Evolutionary conservation across 352 stramenopile species (phyloP), one percentile per base, ranked within the genome.

Genomic region (Thalassiosira oceanica): DNA sequence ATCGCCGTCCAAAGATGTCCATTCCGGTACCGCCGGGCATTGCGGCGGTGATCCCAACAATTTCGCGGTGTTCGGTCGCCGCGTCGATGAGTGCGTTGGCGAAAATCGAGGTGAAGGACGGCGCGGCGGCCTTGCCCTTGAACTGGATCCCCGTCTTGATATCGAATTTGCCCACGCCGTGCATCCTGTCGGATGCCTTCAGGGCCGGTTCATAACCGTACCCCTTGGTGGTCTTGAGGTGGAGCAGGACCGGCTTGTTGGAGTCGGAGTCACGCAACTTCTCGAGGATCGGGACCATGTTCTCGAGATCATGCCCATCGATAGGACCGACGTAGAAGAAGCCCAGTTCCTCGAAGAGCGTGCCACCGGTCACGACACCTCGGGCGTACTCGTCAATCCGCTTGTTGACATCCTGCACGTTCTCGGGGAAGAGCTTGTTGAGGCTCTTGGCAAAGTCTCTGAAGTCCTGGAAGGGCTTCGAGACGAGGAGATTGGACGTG

Each of bases 271-370:
- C 87, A 5, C 89, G 67, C 18, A 95, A 75, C 46, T 94, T 94
- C 74, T 94, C 87, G 10, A 96, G 62, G 60, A 96, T 95, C 36
- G 88, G 89, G 16, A 96, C 79, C 57, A 96, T 80, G 64, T 93
- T 94, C 33, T 94, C 86, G 45, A 96, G 69, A 81, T 96, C 89
- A 63, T 96, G 91, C 42, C 89, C 91, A 79, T 96, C 91, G 24
- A 96, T 88, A 8, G 91, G 91, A 13, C 91, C 91, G 15, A 96
- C 87, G 77, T 96, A 96, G 72, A 93, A 95, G 79, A 94, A 94
- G 31, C 91, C 91, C 21, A 96, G 71, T 74, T 96, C 91, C 72
- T 96, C 91, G 71, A 96, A 96, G 2, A 95, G 57, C 6, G 89
- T 94, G 39, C 89, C 89, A 36, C 89, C 89, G 2, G 82, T 88